Conservation (phyloP, 163 green algal species). For the Chlamydomonas reinhardtii region DNA sequence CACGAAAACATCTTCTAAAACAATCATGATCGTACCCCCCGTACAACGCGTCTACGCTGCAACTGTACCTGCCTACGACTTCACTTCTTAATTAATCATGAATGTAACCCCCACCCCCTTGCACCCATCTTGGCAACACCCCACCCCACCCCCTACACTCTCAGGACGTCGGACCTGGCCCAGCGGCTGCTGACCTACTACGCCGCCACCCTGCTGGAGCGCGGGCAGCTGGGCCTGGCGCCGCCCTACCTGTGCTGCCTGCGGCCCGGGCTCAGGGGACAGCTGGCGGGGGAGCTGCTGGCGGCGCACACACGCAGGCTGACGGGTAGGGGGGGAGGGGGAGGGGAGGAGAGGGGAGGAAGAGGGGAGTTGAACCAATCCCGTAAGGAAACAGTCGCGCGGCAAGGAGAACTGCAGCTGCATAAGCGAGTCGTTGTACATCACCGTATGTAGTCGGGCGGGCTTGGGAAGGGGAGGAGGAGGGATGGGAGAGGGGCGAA, state of each 20-base stretch:
- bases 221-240: slow-evolving; percentile 61
- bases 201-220: slow-evolving; percentile 25
- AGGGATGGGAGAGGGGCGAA: no score
- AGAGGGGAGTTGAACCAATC: no score
- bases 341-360: background rate
- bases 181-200: slow-evolving; percentile 41
- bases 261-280: slow-evolving; percentile 48
- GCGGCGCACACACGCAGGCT: slow-evolving; percentile 60
- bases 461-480: no score
- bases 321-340: slow-evolving; percentile 12
- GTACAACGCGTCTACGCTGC: no score
- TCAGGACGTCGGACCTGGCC: slow-evolving; percentile 23
- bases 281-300: slow-evolving; percentile 67
- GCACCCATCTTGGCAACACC: background rate
- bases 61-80: no score
- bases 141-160: background rate
- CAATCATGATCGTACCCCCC: no score
- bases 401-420: no score
- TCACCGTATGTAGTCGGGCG: no score
- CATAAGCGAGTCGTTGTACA: no score
- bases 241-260: slow-evolving; percentile 82
- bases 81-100: background rate
- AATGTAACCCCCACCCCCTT: background rate
- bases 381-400: no score
- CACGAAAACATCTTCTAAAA: no score